Evolutionary conservation across 2,329 filamentous ascomycete genomes (phyloP).

Genomic region (Pyricularia sp.): DNA sequence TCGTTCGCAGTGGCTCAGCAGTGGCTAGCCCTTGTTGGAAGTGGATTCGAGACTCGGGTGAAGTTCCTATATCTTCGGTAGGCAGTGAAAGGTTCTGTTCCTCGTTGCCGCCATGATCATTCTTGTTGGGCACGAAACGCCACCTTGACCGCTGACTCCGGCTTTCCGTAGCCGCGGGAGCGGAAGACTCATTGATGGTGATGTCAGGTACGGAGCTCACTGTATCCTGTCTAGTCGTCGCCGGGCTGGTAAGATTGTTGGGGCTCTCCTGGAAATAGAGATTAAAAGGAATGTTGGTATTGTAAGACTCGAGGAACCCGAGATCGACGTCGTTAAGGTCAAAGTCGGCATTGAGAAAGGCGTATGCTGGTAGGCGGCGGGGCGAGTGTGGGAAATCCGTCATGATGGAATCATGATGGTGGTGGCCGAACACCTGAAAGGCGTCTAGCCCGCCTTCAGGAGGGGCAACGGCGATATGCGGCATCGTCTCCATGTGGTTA

Average conservation of each 20-base stretch:
- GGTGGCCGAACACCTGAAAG: neutral
- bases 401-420: neutral
- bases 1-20: neutral
- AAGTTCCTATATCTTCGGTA: constrained; percentile 14
- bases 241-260: neutral
- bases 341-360: neutral
- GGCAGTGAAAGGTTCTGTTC: constrained; percentile 22
- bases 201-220: neutral
- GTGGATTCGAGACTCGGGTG: neutral
- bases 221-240: neutral
- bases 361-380: neutral
- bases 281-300: neutral
- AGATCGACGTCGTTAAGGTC: neutral
- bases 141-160: constrained; percentile 12
- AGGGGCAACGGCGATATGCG: neutral
- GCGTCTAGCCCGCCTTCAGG: neutral
- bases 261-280: constrained; percentile 1
- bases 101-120: constrained; percentile 20
- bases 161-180: constrained; percentile 10
- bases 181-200: neutral
- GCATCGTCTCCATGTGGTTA: neutral
- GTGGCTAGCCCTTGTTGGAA: neutral
- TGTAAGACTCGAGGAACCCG: neutral
- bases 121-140: constrained; percentile 19
- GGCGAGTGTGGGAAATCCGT: neutral